These are phyloP conservation scores for Porphyrellus cyaneotinctus DNA, from an alignment of 768 basidiomycete genomes.

Conservation along the genomic window DNA sequence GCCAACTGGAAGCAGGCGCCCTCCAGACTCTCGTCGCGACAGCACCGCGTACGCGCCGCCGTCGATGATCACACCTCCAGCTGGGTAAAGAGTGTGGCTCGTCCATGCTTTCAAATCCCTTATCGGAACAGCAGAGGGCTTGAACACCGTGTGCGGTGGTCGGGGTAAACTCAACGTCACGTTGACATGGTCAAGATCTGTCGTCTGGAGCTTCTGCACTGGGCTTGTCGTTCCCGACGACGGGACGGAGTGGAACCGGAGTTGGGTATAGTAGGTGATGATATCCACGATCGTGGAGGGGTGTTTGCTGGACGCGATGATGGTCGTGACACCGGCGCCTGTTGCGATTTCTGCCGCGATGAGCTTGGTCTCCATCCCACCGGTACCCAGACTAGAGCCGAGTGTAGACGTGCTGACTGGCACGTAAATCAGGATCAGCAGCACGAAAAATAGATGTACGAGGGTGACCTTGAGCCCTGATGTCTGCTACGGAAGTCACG, in stretches of 20 bases:
- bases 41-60: slow-evolving; percentile 85
- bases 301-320: slow-evolving; percentile 81
- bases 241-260: slow-evolving; percentile 36
- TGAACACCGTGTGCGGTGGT: slow-evolving; percentile 88
- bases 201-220: slow-evolving; percentile 18
- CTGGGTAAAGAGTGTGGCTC: slow-evolving; percentile 86
- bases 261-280: slow-evolving; percentile 67
- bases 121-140: slow-evolving; percentile 64
- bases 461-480: slow-evolving; percentile 70
- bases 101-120: slow-evolving; percentile 95
- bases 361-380: slow-evolving; percentile 98
- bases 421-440: background rate
- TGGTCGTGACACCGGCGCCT: slow-evolving; percentile 88
- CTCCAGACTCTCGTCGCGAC: slow-evolving; percentile 81
- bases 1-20: slow-evolving; percentile 87
- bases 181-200: slow-evolving; percentile 25
- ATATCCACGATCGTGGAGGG: slow-evolving; percentile 74
- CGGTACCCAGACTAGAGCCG: slow-evolving; percentile 91
- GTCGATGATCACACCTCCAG: slow-evolving; percentile 87
- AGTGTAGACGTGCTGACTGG: slow-evolving; percentile 89
- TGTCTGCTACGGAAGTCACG: slow-evolving; percentile 77
- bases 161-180: slow-evolving; percentile 32
- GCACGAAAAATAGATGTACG: background rate
- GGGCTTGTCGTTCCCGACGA: slow-evolving; percentile 31
- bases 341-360: slow-evolving; percentile 98